A percentile compares a stretch with the other conserved stretches of the same genome.
These are phyloP conservation scores for Butyriboletus loyo DNA, from an alignment of 768 basidiomycete species.

Conservation along the genomic window DNA sequence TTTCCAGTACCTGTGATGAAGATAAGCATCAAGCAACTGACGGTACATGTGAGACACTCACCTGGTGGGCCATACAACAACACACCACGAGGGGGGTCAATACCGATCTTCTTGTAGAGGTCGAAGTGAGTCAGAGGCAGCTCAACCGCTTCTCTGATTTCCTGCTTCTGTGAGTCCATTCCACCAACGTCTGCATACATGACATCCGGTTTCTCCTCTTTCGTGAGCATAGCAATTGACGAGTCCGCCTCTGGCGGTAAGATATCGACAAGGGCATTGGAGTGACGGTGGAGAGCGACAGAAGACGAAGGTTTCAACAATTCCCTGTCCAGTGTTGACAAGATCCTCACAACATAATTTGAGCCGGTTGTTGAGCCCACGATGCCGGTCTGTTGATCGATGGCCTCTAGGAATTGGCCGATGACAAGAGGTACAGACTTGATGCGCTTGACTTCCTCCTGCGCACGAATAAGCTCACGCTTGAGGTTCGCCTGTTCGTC, in stretches of 20 bases:
- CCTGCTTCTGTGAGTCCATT: conserved; percentile 97
- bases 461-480: conserved; percentile 95
- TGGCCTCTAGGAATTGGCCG: conserved; percentile 98
- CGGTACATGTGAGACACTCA: conserved; percentile 29
- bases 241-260: conserved; percentile 98
- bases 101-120: conserved; percentile 98
- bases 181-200: conserved; percentile 94
- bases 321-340: conserved; percentile 96
- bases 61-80: conserved; percentile 96
- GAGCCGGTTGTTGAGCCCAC: conserved; percentile 97
- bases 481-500: conserved; percentile 98
- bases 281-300: conserved; percentile 98
- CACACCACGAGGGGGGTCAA: conserved; percentile 97
- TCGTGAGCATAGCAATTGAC: conserved; percentile 90
- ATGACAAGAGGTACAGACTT: conserved; percentile 98
- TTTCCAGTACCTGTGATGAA: conserved; percentile 84
- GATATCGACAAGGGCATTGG: conserved; percentile 97
- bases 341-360: conserved; percentile 96
- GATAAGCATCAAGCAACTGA: conserved; percentile 1
- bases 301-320: conserved; percentile 95
- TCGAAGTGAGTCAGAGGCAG: conserved; percentile 96
- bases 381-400: conserved; percentile 95
- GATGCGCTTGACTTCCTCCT: conserved; percentile 99
- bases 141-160: conserved; percentile 98
- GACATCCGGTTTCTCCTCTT: conserved; percentile 94